phyloP scores from a whole-genome alignment of 129 eudicot species.

The Deinandra increscens region DNA sequence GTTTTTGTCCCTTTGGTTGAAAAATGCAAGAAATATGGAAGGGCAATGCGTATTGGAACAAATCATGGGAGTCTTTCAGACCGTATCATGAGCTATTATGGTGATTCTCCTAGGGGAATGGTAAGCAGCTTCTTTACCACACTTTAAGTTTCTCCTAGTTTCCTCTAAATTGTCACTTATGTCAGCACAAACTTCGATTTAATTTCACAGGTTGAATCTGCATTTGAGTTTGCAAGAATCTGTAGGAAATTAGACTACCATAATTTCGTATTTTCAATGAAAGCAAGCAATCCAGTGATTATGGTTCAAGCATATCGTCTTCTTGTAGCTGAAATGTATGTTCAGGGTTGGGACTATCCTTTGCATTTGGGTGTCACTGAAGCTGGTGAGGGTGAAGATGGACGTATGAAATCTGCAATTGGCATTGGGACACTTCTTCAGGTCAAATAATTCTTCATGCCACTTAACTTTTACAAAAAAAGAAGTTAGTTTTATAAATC shows the following conservation, averaged over 20 bases:
- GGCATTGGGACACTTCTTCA: slow-evolving; percentile 99
- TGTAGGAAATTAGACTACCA: slow-evolving; percentile 92
- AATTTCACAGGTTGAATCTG: slow-evolving; percentile 82
- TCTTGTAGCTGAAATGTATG: slow-evolving; percentile 95
- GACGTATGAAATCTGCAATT: slow-evolving; percentile 96
- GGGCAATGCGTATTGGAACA: slow-evolving; percentile 98
- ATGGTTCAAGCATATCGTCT: slow-evolving; percentile 97
- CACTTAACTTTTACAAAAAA: background rate
- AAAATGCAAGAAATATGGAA: slow-evolving; percentile 91
- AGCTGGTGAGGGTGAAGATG: slow-evolving; percentile 99
- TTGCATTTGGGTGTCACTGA: slow-evolving; percentile 95
- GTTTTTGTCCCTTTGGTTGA: slow-evolving; percentile 92
- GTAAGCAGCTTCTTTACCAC: slow-evolving; percentile 41
- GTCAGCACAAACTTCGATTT: slow-evolving; percentile 19
- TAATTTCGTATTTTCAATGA: slow-evolving; percentile 96
- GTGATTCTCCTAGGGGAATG: slow-evolving; percentile 99
- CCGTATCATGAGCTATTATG: slow-evolving; percentile 97
- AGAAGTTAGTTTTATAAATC: background rate
- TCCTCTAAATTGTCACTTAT: background rate
- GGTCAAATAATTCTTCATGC: slow-evolving; percentile 39
- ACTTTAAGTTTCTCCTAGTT: background rate
- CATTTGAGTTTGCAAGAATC: slow-evolving; percentile 95
- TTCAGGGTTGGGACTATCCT: slow-evolving; percentile 97
- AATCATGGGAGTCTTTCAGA: slow-evolving; percentile 98
- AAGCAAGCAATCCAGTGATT: slow-evolving; percentile 97